Percentiles rank a stretch among this genome's conserved stretches.
Evolutionary conservation across 1,284 basidiomycete genomes (phyloP).

Genomic region (Termitomyces sp.): DNA sequence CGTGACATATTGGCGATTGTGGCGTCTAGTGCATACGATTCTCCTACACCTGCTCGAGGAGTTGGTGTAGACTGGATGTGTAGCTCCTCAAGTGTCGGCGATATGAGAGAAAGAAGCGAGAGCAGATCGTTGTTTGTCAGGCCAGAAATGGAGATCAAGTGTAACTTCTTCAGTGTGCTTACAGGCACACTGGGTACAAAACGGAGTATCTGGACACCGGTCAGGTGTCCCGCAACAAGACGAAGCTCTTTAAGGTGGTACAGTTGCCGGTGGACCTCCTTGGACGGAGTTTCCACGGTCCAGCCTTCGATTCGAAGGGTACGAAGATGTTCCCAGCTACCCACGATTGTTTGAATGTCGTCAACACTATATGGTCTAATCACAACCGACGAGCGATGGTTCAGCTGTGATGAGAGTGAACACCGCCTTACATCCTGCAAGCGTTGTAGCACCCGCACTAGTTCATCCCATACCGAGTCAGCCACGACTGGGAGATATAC

Average conservation of each 20-base stretch:
- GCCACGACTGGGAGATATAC: background rate
- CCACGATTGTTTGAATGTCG: slow-evolving; percentile 1
- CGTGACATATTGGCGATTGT: background rate
- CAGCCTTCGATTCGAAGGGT: slow-evolving; percentile 2
- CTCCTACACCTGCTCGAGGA: background rate
- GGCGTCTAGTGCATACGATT: slow-evolving; percentile 1
- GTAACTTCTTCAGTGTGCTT: background rate
- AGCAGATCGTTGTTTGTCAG: slow-evolving; percentile 1
- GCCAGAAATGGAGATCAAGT: background rate
- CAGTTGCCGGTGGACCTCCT: background rate
- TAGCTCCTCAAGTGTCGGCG: background rate
- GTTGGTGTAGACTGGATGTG: slow-evolving; percentile 1
- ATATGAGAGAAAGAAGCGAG: background rate
- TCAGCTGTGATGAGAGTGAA: background rate
- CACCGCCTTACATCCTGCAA: background rate
- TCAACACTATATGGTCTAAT: background rate
- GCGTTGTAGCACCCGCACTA: background rate
- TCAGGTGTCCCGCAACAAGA: background rate
- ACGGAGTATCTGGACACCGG: background rate
- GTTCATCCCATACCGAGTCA: background rate
- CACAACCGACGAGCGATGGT: background rate
- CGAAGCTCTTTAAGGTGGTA: slow-evolving; percentile 5
- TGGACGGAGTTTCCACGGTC: background rate
- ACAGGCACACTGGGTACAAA: background rate
- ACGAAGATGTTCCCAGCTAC: slow-evolving; percentile 1